Evolutionary conservation across 257 asterid species (phyloP).

Genomic region (Solanum peruvianum): DNA sequence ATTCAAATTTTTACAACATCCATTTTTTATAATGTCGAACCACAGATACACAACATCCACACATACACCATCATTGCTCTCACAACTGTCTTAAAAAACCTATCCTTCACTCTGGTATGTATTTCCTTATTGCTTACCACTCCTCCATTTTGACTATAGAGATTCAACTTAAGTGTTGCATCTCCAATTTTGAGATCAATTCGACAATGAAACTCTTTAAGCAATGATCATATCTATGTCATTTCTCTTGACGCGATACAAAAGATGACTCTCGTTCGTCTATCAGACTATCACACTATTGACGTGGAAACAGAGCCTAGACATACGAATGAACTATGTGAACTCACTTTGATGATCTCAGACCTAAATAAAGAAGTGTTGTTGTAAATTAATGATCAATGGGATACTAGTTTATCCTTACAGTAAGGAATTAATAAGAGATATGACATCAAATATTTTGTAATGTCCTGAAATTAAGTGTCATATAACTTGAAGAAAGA

Average conservation of each 20-base stretch:
- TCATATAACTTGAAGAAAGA: neutral
- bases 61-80: neutral
- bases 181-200: no score
- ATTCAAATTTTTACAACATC: neutral
- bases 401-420: neutral
- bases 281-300: neutral
- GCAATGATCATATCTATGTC: no score
- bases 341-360: neutral
- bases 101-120: neutral
- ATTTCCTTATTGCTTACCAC: neutral
- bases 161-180: neutral
- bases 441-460: neutral
- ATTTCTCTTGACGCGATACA: no score
- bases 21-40: neutral
- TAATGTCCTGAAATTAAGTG: neutral
- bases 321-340: neutral
- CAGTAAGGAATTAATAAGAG: neutral
- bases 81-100: neutral
- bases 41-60: neutral
- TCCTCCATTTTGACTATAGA: neutral
- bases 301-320: neutral
- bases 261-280: neutral
- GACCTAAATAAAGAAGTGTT: neutral
- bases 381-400: neutral
- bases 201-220: no score